Percentiles rank a stretch among this genome's conserved stretches.
Conservation (phyloP, 1,139 yeast genomes). For the Diutina sp. region DNA sequence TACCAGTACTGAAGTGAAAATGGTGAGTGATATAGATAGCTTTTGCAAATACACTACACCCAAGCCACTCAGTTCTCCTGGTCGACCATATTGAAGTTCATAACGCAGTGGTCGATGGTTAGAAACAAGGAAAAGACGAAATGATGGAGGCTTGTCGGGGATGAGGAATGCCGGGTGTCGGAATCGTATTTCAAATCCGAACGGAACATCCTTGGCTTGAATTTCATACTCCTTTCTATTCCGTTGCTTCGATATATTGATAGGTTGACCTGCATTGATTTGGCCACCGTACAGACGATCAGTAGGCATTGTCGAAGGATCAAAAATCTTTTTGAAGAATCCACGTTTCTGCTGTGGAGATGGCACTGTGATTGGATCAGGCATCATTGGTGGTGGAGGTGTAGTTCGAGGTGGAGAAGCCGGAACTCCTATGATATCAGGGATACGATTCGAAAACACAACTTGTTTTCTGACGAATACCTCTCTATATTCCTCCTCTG, state of each 20-base stretch:
- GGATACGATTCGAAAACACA: constrained; percentile 24
- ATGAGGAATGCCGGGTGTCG: constrained; percentile 31
- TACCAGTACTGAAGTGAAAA: constrained; percentile 22
- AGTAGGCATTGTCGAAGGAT: not conserved
- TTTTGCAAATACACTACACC: constrained; percentile 32
- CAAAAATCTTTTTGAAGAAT: not conserved
- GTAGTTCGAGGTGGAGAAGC: not conserved
- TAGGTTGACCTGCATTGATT: not conserved
- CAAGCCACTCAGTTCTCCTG: constrained; percentile 32
- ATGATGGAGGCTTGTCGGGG: constrained; percentile 28
- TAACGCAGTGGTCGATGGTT: constrained; percentile 21
- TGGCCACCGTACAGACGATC: not conserved
- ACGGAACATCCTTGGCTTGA: constrained; percentile 23
- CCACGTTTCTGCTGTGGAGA: not conserved
- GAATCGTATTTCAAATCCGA: constrained; percentile 34
- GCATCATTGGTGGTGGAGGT: not conserved
- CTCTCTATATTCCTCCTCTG: constrained; percentile 20
- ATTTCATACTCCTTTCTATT: not conserved
- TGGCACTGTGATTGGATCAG: not conserved
- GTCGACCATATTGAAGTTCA: constrained; percentile 22
- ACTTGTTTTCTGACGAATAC: constrained; percentile 29
- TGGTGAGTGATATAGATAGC: constrained; percentile 20
- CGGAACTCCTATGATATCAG: constrained; percentile 29
- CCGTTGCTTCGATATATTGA: not conserved
- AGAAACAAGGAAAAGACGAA: constrained; percentile 25